Conservation (phyloP, 306 rosid genomes). For the Ormosia semicastrata region DNA sequence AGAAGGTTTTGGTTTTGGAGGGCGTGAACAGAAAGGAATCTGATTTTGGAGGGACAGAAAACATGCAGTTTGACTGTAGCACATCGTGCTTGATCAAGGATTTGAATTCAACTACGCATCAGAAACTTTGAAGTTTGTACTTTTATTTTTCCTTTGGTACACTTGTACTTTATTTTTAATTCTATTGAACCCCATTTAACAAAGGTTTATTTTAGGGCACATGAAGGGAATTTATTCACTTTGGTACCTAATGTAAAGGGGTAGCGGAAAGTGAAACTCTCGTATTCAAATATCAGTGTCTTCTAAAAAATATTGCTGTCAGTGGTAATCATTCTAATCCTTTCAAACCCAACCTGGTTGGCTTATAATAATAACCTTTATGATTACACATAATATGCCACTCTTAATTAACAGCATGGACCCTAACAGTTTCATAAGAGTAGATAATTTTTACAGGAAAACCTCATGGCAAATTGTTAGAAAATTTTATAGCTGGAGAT, state of each 20-base stretch:
- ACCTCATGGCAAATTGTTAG: background rate
- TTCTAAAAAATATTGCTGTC: background rate
- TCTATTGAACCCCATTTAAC: background rate
- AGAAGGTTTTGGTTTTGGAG: conserved; percentile 23
- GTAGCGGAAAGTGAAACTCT: too few species aligned
- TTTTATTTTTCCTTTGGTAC: too few species aligned
- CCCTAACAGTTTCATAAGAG: background rate
- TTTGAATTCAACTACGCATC: conserved; percentile 16
- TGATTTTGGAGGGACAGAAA: conserved; percentile 30
- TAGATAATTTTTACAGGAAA: background rate
- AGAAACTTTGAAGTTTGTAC: background rate
- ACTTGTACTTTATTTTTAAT: background rate
- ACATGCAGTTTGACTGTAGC: conserved; percentile 48
- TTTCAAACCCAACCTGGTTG: background rate
- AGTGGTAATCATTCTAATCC: background rate
- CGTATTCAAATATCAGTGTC: too few species aligned
- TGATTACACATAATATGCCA: background rate
- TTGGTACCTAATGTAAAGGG: background rate
- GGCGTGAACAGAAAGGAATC: conserved; percentile 43
- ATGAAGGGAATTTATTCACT: background rate
- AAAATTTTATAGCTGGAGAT: background rate
- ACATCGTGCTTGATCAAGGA: conserved; percentile 11
- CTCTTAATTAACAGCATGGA: background rate
- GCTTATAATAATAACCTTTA: background rate
- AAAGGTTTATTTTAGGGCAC: background rate